Evolutionary conservation across 345 rosid species (phyloP).

Genomic region (Boechera divaricarpa): DNA sequence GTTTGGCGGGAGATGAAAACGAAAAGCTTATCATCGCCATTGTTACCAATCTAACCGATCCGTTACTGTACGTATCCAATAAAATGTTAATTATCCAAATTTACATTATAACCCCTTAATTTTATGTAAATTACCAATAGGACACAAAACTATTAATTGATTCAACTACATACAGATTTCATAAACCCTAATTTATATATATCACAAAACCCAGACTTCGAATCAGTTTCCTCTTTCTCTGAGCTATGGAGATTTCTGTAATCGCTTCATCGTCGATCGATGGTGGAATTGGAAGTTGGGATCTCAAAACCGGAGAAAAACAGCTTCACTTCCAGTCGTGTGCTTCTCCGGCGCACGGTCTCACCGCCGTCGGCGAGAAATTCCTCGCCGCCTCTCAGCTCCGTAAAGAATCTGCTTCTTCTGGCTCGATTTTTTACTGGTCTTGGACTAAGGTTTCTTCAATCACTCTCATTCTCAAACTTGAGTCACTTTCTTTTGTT

Average conservation of each 20-base stretch:
- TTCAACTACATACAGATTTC: background rate
- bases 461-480: conserved; percentile 1
- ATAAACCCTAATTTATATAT: conserved; percentile 39
- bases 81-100: background rate
- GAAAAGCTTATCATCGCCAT: conserved; percentile 47
- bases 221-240: background rate
- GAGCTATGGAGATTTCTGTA: conserved; percentile 51
- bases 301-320: conserved; percentile 64
- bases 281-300: conserved; percentile 82
- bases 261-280: conserved; percentile 76
- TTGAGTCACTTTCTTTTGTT: background rate
- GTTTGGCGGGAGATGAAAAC: conserved; percentile 55
- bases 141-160: background rate
- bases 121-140: background rate
- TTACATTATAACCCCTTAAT: background rate
- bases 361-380: conserved; percentile 62
- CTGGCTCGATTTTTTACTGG: conserved; percentile 76
- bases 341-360: conserved; percentile 74
- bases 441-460: conserved; percentile 66
- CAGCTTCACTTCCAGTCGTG: conserved; percentile 70
- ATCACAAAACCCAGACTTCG: conserved; percentile 18
- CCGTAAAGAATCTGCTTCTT: conserved; percentile 58
- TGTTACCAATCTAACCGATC: conserved; percentile 42
- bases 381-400: conserved; percentile 80
- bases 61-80: background rate